Conservation (phyloP, 257 asterid genomes). For the Paulownia fortunei region DNA sequence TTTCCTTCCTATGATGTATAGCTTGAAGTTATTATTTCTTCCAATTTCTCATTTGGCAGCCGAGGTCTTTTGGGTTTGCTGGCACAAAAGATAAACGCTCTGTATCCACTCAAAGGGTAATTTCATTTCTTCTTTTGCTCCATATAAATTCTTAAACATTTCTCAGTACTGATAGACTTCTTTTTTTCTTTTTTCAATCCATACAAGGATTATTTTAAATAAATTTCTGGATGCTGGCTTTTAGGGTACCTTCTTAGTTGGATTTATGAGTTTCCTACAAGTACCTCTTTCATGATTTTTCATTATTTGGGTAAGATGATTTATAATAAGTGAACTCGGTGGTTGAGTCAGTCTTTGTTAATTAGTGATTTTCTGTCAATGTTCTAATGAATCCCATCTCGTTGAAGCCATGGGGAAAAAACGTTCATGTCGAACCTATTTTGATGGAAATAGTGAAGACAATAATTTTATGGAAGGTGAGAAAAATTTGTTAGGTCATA, state of each 20-base stretch:
- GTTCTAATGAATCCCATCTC: neutral
- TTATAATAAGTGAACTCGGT: neutral
- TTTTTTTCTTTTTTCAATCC: neutral
- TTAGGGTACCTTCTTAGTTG: neutral
- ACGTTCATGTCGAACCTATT: neutral
- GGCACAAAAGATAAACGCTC: slow-evolving; percentile 98
- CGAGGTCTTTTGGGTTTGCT: slow-evolving; percentile 91
- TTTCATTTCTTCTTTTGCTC: slow-evolving; percentile 27
- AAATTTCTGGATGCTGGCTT: neutral
- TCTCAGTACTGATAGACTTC: neutral
- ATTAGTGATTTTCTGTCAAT: neutral
- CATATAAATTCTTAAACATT: neutral
- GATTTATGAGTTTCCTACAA: slow-evolving; percentile 5
- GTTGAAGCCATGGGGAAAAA: neutral
- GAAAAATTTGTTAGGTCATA: neutral
- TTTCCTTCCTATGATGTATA: slow-evolving; percentile 20
- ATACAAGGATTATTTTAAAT: neutral
- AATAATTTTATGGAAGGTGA: neutral
- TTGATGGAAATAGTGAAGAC: neutral
- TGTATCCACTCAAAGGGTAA: slow-evolving; percentile 91
- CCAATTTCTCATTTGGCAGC: slow-evolving; percentile 56
- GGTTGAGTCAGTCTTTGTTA: neutral
- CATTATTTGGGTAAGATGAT: neutral
- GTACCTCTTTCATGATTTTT: neutral
- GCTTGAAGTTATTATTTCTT: slow-evolving; percentile 31